These are phyloP conservation scores for Tulasnella sp. DNA, from an alignment of 768 basidiomycete genomes.

Conservation along the genomic window DNA sequence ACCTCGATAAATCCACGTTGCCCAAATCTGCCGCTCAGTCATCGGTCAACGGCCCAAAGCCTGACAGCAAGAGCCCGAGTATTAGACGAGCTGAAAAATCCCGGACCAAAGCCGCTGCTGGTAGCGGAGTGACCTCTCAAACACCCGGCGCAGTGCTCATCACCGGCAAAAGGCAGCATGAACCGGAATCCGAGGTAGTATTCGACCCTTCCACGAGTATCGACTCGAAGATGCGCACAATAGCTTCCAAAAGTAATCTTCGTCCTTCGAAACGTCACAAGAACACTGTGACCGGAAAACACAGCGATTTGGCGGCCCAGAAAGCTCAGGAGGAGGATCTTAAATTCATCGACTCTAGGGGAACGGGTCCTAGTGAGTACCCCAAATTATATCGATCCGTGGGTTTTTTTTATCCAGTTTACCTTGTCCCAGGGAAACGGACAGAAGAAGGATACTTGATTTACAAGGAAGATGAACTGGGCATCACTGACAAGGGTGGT, in stretches of 20 bases:
- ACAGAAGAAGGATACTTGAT: conserved; percentile 72
- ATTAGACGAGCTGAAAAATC: too few species aligned
- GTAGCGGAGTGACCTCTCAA: too few species aligned
- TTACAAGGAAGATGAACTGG: conserved; percentile 75
- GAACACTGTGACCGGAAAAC: background rate
- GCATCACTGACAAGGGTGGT: conserved; percentile 66
- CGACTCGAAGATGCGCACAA: background rate
- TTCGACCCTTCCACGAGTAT: conserved; percentile 44
- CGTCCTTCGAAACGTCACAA: background rate
- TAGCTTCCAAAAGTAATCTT: background rate
- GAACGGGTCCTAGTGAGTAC: conserved; percentile 45
- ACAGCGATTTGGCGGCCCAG: background rate
- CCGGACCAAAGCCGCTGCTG: too few species aligned
- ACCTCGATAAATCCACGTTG: too few species aligned
- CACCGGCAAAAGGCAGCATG: too few species aligned
- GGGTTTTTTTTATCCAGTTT: background rate
- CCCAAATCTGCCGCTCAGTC: too few species aligned
- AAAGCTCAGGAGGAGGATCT: conserved; percentile 27
- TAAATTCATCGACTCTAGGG: conserved; percentile 63
- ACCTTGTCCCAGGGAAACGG: conserved; percentile 40
- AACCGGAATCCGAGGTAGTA: conserved; percentile 43
- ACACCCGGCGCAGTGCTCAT: too few species aligned
- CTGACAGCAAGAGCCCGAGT: too few species aligned
- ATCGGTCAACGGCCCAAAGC: too few species aligned
- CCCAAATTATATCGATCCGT: conserved; percentile 16